phyloP scores from a whole-genome alignment of 495 filamentous ascomycete species.

The Acidiella bohemica region DNA sequence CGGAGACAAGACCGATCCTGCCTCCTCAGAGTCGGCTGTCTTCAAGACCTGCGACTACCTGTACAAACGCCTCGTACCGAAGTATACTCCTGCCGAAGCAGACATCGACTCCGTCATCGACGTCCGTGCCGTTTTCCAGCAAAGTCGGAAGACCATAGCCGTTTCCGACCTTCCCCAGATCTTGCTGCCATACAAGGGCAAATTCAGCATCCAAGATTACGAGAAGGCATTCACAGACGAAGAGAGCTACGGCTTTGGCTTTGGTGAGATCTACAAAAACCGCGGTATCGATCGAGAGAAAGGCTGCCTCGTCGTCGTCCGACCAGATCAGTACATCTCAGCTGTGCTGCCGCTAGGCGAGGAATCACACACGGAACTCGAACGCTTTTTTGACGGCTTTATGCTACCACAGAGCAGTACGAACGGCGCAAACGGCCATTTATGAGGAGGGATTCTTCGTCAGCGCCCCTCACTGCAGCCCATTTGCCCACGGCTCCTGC shows the following conservation, averaged over 20 bases:
- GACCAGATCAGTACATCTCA: slow-evolving; percentile 56
- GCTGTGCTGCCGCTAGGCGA: slow-evolving; percentile 14
- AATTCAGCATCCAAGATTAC: slow-evolving; percentile 35
- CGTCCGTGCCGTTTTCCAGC: slow-evolving; percentile 15
- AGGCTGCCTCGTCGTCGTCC: slow-evolving; percentile 48
- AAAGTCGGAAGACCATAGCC: slow-evolving; percentile 1
- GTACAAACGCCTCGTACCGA: slow-evolving; percentile 4
- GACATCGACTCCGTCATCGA: slow-evolving; percentile 19
- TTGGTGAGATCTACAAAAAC: slow-evolving; percentile 46
- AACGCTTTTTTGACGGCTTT: slow-evolving; percentile 14
- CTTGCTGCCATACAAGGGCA: slow-evolving; percentile 16
- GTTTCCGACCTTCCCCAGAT: slow-evolving; percentile 13
- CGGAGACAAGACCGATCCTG: slow-evolving; percentile 16
- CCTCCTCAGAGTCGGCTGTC: slow-evolving; percentile 5
- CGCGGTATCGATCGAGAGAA: slow-evolving; percentile 46
- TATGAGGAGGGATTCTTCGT: too few species aligned
- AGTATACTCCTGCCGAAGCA: slow-evolving; percentile 12
- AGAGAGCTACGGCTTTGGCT: slow-evolving; percentile 36
- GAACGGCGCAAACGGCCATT: slow-evolving; percentile 9
- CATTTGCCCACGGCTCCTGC: too few species aligned
- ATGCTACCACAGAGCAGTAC: slow-evolving; percentile 6
- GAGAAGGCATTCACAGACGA: slow-evolving; percentile 56
- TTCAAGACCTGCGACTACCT: slow-evolving; percentile 9
- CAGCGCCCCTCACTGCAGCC: too few species aligned
- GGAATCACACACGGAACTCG: slow-evolving; percentile 2